These are phyloP conservation scores for Rosa multiflora DNA, from an alignment of 306 rosid genomes.

Conservation along the genomic window DNA sequence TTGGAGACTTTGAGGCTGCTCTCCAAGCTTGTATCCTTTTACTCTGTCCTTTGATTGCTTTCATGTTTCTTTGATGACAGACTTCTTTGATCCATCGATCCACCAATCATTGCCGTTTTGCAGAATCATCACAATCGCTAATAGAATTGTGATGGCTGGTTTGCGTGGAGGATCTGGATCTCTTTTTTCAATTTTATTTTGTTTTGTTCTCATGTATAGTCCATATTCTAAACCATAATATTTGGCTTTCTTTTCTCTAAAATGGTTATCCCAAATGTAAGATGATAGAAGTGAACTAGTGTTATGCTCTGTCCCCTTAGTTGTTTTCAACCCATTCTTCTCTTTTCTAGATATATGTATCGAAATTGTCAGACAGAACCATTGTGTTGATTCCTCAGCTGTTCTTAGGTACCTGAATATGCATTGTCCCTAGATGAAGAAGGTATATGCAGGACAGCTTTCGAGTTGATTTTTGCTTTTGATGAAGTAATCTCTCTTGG, in stretches of 20 bases:
- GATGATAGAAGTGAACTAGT: not conserved
- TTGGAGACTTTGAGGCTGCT: conserved; percentile 89
- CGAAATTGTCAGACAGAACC: not conserved
- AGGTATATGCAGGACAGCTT: conserved; percentile 79
- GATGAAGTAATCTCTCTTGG: conserved; percentile 97
- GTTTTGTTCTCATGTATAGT: not conserved
- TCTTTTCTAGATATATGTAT: not conserved
- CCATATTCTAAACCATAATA: not conserved
- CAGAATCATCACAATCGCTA: not conserved
- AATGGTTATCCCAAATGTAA: not conserved
- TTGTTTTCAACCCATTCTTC: not conserved
- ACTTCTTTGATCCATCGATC: conserved; percentile 13
- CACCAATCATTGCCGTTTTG: not conserved
- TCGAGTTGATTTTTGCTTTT: conserved; percentile 91
- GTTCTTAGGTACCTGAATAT: conserved; percentile 86
- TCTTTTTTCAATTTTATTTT: not conserved
- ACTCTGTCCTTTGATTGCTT: conserved; percentile 21
- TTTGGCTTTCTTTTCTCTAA: not conserved
- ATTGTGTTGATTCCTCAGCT: conserved; percentile 45
- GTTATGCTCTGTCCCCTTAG: not conserved
- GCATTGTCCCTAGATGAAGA: conserved; percentile 89
- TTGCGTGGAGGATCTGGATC: conserved; percentile 16
- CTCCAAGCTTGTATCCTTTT: conserved; percentile 93
- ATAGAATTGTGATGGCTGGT: not conserved
- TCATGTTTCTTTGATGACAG: conserved; percentile 15